Conservation (phyloP, 108 stramenopile species). For the Seminavis robusta region DNA sequence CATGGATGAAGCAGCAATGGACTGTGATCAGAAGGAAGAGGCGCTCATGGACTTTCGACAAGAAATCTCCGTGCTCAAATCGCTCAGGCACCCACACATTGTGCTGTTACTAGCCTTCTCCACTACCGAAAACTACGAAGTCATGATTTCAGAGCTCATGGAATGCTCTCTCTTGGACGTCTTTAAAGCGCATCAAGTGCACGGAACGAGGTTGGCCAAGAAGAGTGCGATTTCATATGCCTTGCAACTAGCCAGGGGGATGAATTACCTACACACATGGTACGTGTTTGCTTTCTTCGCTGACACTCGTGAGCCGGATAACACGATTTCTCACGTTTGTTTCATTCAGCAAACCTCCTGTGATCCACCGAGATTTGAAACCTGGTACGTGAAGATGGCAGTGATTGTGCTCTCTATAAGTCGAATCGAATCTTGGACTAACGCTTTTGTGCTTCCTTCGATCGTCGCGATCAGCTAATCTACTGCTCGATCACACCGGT, state of each 20-base stretch:
- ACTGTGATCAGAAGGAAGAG: constrained; percentile 47
- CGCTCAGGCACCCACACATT: constrained; percentile 81
- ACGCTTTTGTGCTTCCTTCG: background rate
- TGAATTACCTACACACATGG: constrained; percentile 91
- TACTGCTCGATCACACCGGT: constrained; percentile 83
- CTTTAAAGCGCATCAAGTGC: constrained; percentile 72
- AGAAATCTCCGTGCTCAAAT: constrained; percentile 72
- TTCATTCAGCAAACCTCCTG: constrained; percentile 75
- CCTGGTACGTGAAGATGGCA: too few species aligned
- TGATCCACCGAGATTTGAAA: constrained; percentile 93
- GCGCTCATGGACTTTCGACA: constrained; percentile 75
- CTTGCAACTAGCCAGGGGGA: constrained; percentile 79
- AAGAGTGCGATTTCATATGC: constrained; percentile 71
- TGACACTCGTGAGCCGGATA: too few species aligned
- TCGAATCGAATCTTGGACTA: background rate
- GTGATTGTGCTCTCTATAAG: background rate
- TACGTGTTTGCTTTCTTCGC: too few species aligned
- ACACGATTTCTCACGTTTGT: too few species aligned
- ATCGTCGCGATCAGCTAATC: constrained; percentile 45
- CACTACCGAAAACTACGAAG: constrained; percentile 65
- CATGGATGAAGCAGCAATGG: constrained; percentile 30
- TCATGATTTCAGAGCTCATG: constrained; percentile 86
- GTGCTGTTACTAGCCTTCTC: constrained; percentile 82
- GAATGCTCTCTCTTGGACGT: constrained; percentile 78
- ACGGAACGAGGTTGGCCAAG: constrained; percentile 61